Base-by-base conservation (phyloP, 2,329 filamentous ascomycete genomes). In the Botrytis squamosa region DNA sequence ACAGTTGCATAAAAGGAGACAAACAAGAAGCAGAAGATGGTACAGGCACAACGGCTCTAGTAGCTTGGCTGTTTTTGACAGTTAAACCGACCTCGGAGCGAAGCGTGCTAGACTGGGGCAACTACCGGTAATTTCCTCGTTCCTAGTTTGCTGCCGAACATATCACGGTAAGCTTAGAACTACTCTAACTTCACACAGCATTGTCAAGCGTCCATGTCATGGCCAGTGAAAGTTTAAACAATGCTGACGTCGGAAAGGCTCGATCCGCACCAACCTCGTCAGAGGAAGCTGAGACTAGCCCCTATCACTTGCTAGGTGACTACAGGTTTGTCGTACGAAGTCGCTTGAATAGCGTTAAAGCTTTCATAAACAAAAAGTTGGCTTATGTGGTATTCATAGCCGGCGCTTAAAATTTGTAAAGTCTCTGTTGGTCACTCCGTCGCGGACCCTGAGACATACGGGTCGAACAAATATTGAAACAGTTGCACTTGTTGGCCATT, bases 361-460 rank as follows among this genome's bases (percentile, higher is more conserved):
- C 12, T 68, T 38, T 40, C 64, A 55, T 40, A 18, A 40, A 40
- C 40, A 38, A 9, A 38, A 38, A 29, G 33, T 36, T 40, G 9
- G 6, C 22, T 52, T 40, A 57, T 5, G 33, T 40, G 25, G 36
- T 68, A 57, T 57, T 42, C 66, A 68, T 42, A 68, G 49, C 49
- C 49, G 49, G 49, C 66, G 66, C 36, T n/a, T 68, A 68, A 66
- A n/a, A 14, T 67, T 33, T 22, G 46, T 68, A 29, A 57, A 55
- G 9, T 42, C 36, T 57, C 36, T 68, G 46, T 42, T 42, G 66
- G 49, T 33, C 49, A 22, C 49, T 68, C n/a, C 29, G 38, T 68
- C 66, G 36, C 36, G 49, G 36, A 40, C 36, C 49, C 36, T 33
- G 36, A 68, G 36, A 42, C 49, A 42, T 40, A 29, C 49, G 25